Base-by-base conservation (phyloP, 78 protist species). In the Dictyostelium citrinum region DNA sequence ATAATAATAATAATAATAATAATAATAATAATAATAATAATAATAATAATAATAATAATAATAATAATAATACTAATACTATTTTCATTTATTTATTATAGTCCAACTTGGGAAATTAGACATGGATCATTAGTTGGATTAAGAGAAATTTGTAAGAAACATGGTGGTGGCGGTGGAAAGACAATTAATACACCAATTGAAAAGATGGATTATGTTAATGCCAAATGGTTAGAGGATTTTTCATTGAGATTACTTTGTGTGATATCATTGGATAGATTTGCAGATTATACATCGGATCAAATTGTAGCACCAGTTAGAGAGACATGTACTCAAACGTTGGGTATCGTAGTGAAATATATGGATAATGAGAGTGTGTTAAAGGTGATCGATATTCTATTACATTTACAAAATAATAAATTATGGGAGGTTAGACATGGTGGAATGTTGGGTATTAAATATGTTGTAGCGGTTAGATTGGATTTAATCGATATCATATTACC, bases 291-390 rank as follows among this genome's bases (percentile, higher is more conserved):
- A 14, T 72, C 95, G 3, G 98, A 95, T 83, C 95, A 84, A 75
- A 97, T 90, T 12, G 97, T 96, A 2, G 98, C 98, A 16, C 99
- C 99, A 12, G 98, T 98, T 33, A 96, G 98, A 12, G 99, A 98
- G 81, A 97, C 96, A 12, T 83, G 95, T n/a, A 97, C 98, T 12
- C 98, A 98, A 67, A 95, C 95, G 24, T 84, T 97, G 17, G 98
- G 97, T 22, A 84, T 82, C 12, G 71, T 86, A 0, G 77, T 96
- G 24, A 58, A 60, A 33, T 85, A 80, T 64, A 55, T 93, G 82
- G 39, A 35, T 60, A 20, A 64, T 31, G 95, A 39, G 3, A 71
- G 84, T 79, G 88, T 82, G 1, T 41, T 83, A 22, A 41, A 60
- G 6, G 91, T 95, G 0, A 46, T 95, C 3, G 46, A 68, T 29